Conservation (phyloP, 1,284 basidiomycete genomes). For the Leccinum pachyderme region DNA sequence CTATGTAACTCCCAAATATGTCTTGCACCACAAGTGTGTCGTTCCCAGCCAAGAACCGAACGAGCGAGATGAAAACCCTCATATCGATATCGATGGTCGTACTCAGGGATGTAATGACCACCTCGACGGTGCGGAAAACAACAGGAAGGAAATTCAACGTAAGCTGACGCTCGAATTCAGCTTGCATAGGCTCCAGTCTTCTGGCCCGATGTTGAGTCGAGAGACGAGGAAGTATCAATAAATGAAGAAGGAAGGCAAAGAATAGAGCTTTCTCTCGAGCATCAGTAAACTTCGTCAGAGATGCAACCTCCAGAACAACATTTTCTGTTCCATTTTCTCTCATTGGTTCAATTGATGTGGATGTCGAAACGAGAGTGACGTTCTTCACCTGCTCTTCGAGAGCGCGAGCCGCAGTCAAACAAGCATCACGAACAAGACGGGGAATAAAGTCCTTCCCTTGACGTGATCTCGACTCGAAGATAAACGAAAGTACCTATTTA, state of each 20-base stretch:
- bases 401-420: conserved; percentile 1
- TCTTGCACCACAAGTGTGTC: conserved; percentile 18
- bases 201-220: conserved; percentile 46
- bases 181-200: conserved; percentile 28
- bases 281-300: not conserved
- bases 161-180: conserved; percentile 33
- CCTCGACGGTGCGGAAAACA: conserved; percentile 34
- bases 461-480: conserved; percentile 40
- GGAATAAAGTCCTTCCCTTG: conserved; percentile 6
- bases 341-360: not conserved
- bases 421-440: conserved; percentile 7
- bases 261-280: conserved; percentile 25
- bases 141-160: conserved; percentile 39
- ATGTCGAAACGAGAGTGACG: not conserved
- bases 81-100: conserved; percentile 48
- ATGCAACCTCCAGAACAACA: conserved; percentile 11
- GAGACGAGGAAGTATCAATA: conserved; percentile 40
- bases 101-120: conserved; percentile 20
- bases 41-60: conserved; percentile 36
- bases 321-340: conserved; percentile 2
- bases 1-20: conserved; percentile 35
- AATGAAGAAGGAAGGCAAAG: conserved; percentile 43
- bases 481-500: conserved; percentile 45
- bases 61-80: conserved; percentile 45
- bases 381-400: conserved; percentile 6